Evolutionary conservation across 768 basidiomycete genomes (phyloP), one percentile per base, ranked within the genome.

Genomic region (Lentinula sp.): DNA sequence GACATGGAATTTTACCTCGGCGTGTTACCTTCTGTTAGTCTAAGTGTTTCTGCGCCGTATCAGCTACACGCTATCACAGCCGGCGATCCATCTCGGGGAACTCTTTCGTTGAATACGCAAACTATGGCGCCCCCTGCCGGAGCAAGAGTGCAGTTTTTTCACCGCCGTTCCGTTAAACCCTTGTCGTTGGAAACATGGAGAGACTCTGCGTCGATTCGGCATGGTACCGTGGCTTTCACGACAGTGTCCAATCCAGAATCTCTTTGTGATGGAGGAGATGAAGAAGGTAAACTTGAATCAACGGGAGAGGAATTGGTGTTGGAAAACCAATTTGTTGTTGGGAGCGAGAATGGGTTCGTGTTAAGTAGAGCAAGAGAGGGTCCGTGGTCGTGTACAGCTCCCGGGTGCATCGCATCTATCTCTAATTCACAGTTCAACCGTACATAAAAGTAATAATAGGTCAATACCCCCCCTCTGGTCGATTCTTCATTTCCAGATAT

Each of bases 41-140:
- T 6, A 39, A 39, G 13, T 39, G 37, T 39, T 8, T 77, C 70
- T 32, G 52, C 68, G 82, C 63, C 81, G 2, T 66, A 68, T 20
- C 78, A 79, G 50, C 74, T 87, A 42, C 82, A 81, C 66, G 78
- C 73, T 59, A 85, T 92, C 61, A 83, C 78, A 23, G 85, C 89
- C 0, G 90, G 90, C 3, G 88, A 88, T 66, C 89, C 88, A 1
- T 84, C 84, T 15, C 80, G 86, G 6, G 90, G 90, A 2, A 78
- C 80, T 3, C 77, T 91, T 13, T 83, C 90, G 0, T 73, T 92
- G 0, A 82, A 84, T 20, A 73, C 81, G 1, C 73, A 77, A 20
- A 73, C 72, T 13, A 12, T 32, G 16, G 81, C 85, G 2, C 87
- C 87, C 2, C 65, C 64, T 3, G 67, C 72, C 13, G 86, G 84